These are phyloP conservation scores for Tetrahymena malaccensis DNA, from an alignment of 73 alveolate species.

Conservation along the genomic window DNA sequence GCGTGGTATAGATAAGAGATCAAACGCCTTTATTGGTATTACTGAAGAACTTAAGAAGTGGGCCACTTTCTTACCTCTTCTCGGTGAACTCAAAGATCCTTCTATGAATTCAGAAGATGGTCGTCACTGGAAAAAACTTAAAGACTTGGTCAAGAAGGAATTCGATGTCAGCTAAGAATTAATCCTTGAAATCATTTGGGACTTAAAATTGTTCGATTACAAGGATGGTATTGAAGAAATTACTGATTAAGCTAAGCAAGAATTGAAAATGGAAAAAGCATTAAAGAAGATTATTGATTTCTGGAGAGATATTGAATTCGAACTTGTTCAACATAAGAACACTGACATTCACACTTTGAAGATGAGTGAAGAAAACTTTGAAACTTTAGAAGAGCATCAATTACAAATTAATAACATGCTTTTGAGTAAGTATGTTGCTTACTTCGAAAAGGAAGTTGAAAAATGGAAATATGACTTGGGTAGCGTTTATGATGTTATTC, in stretches of 20 bases:
- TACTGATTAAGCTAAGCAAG: constrained; percentile 97
- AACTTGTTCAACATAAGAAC: constrained; percentile 69
- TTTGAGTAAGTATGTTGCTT: constrained; percentile 60
- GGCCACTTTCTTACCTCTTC: constrained; percentile 65
- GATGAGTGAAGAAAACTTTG: constrained; percentile 98
- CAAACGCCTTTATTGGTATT: constrained; percentile 87
- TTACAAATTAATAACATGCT: constrained; percentile 57
- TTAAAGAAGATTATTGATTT: constrained; percentile 91
- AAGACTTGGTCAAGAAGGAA: constrained; percentile 60
- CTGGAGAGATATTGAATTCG: constrained; percentile 84
- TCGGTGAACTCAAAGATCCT: constrained; percentile 77
- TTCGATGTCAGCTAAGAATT: constrained; percentile 69
- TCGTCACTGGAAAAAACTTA: constrained; percentile 82
- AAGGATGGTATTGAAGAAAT: constrained; percentile 85
- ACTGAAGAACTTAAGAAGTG: constrained; percentile 69
- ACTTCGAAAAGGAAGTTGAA: constrained; percentile 61
- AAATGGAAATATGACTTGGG: constrained; percentile 75
- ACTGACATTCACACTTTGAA: constrained; percentile 87
- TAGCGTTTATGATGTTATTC: constrained; percentile 80
- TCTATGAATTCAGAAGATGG: constrained; percentile 67
- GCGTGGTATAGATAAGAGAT: constrained; percentile 86
- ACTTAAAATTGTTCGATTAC: constrained; percentile 70
- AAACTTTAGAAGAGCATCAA: constrained; percentile 97
- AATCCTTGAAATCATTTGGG: constrained; percentile 76
- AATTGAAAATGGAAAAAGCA: constrained; percentile 99